A percentile compares a stretch with the other conserved stretches of the same genome.
Conservation (phyloP, 2,329 filamentous ascomycete genomes). For the Rutstroemia sp. region DNA sequence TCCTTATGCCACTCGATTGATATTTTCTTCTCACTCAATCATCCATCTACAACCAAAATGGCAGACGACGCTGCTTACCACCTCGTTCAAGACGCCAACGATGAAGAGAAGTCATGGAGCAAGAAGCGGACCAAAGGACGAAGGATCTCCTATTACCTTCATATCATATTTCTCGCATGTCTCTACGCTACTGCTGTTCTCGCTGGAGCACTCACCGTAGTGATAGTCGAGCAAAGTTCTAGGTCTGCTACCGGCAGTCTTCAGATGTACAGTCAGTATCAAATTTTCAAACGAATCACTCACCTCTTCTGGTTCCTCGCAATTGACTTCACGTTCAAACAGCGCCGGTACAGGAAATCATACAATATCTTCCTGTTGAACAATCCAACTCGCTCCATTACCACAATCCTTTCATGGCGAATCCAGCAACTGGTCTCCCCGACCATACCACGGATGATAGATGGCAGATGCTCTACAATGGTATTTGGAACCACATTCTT, state of each 20-base stretch:
- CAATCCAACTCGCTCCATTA: neutral
- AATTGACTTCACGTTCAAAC: neutral
- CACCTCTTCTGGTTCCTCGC: neutral
- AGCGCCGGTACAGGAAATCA: constrained; percentile 1
- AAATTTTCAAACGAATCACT: neutral
- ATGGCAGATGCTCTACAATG: constrained; percentile 1
- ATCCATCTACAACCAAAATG: neutral
- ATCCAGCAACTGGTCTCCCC: neutral
- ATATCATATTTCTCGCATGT: neutral
- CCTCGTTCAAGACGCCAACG: neutral
- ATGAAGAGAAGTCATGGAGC: neutral
- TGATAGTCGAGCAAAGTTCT: neutral
- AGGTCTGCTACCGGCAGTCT: neutral
- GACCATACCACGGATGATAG: neutral
- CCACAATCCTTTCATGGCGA: neutral
- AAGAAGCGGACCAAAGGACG: neutral
- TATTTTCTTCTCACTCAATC: neutral
- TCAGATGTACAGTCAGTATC: constrained; percentile 1
- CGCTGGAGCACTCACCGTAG: neutral
- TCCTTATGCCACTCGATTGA: neutral
- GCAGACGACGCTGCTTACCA: neutral
- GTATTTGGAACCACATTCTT: neutral
- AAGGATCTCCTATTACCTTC: neutral
- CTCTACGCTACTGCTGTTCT: neutral
- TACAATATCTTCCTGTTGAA: neutral